Conservation (phyloP, 441 rosid genomes). For the Eutrema salsugineum region DNA sequence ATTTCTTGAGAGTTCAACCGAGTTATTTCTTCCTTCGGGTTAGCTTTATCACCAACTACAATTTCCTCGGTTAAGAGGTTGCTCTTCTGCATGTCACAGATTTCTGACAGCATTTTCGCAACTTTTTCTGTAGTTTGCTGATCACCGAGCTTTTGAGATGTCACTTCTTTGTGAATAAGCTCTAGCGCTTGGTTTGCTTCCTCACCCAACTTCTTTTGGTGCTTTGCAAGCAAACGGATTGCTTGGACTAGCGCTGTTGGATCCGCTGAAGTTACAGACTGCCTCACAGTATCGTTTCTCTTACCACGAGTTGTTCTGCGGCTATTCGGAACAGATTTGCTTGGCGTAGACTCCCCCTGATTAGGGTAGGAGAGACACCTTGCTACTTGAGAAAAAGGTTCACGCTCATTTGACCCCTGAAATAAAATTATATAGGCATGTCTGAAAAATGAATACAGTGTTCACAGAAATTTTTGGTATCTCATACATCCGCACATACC, state of each 20-base stretch:
- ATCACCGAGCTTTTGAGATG: constrained; percentile 73
- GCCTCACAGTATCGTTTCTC: constrained; percentile 52
- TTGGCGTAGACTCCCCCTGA: constrained; percentile 38
- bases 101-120: constrained; percentile 80
- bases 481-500: constrained; percentile 39
- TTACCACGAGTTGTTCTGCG: constrained; percentile 37
- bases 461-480: neutral
- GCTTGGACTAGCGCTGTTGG: constrained; percentile 77
- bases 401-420: constrained; percentile 52
- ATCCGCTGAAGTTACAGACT: constrained; percentile 64
- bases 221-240: constrained; percentile 78
- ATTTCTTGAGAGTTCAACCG: constrained; percentile 77
- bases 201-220: constrained; percentile 76
- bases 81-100: constrained; percentile 69
- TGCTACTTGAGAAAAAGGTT: constrained; percentile 61
- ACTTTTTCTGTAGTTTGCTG: constrained; percentile 77
- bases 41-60: constrained; percentile 44
- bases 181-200: constrained; percentile 93
- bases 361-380: constrained; percentile 73
- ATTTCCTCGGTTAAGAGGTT: constrained; percentile 52
- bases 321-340: constrained; percentile 38
- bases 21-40: constrained; percentile 72
- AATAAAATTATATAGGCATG: constrained; percentile 15
- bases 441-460: neutral
- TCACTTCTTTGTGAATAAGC: constrained; percentile 84